phyloP scores from a whole-genome alignment of 352 stramenopile species.

The Lagenidium giganteum region DNA sequence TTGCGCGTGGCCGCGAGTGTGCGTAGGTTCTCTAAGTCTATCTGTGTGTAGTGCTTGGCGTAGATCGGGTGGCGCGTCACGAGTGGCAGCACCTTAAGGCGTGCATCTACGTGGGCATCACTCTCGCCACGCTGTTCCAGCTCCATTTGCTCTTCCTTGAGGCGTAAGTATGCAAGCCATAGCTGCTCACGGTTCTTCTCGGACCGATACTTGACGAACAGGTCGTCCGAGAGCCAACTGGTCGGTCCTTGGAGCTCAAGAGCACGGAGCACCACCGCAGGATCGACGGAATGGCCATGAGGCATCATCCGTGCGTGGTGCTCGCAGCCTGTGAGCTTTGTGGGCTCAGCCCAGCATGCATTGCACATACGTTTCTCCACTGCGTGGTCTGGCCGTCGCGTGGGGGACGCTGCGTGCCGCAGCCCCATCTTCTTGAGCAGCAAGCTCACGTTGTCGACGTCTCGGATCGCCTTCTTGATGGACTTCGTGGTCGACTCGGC shows the following conservation, averaged over 20 bases:
- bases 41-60: conserved; percentile 42
- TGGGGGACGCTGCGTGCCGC: conserved; percentile 28
- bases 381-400: conserved; percentile 48
- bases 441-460: conserved; percentile 69
- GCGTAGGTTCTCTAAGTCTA: conserved; percentile 71
- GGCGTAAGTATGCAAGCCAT: conserved; percentile 40
- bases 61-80: conserved; percentile 67
- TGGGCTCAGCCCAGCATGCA: conserved; percentile 61
- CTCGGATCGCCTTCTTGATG: conserved; percentile 53
- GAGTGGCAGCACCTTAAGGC: conserved; percentile 39
- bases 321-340: conserved; percentile 58
- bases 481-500: conserved; percentile 20
- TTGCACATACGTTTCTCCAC: conserved; percentile 81
- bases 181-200: conserved; percentile 62
- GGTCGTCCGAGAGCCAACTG: conserved; percentile 75
- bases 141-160: conserved; percentile 30
- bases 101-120: conserved; percentile 3
- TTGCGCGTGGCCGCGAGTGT: conserved; percentile 53
- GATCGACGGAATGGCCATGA: background rate
- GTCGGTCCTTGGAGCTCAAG: conserved; percentile 69
- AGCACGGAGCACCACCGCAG: background rate
- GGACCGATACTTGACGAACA: conserved; percentile 78
- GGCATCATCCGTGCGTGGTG: conserved; percentile 41
- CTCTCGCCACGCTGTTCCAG: conserved; percentile 17
- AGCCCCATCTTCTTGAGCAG: conserved; percentile 70